Evolutionary conservation across 352 stramenopile genomes (phyloP).

Genomic region (Phytopythium oedochilum): DNA sequence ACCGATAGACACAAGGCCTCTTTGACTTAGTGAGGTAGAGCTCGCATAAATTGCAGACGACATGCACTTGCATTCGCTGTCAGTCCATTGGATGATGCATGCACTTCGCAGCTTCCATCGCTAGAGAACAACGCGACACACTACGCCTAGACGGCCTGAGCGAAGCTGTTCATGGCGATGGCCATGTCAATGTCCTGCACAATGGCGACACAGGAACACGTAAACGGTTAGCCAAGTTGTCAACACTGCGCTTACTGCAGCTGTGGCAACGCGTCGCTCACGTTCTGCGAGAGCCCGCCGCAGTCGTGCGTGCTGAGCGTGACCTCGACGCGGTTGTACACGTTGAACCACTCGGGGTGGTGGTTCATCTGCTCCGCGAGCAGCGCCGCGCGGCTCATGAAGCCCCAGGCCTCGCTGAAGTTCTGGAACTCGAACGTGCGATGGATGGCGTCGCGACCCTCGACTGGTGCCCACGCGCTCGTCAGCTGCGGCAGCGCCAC

Average conservation of each 20-base stretch:
- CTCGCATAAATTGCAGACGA: no score
- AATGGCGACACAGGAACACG: background rate
- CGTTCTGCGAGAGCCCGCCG: constrained; percentile 90
- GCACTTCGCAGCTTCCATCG: background rate
- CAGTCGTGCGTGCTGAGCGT: constrained; percentile 97
- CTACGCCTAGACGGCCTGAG: constrained; percentile 18
- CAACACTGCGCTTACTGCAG: no score
- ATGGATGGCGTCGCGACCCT: constrained; percentile 73
- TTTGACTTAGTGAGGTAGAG: no score
- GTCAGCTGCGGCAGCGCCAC: constrained; percentile 36
- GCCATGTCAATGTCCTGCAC: constrained; percentile 60
- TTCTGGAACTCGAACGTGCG: constrained; percentile 82
- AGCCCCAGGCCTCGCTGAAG: constrained; percentile 78
- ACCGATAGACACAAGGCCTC: constrained; percentile 24
- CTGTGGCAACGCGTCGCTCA: no score
- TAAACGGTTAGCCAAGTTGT: background rate
- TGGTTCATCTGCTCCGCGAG: constrained; percentile 91
- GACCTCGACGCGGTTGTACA: constrained; percentile 97
- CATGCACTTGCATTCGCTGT: no score
- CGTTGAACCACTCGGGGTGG: constrained; percentile 99
- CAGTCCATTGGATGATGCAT: no score
- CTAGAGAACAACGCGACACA: background rate
- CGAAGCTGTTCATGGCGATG: constrained; percentile 71
- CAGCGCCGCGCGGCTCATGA: constrained; percentile 73
- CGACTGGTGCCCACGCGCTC: constrained; percentile 42